Percentiles rank a stretch among this genome's conserved stretches.
Conservation (phyloP, 1,139 yeast species). For the Pichia terricola region DNA sequence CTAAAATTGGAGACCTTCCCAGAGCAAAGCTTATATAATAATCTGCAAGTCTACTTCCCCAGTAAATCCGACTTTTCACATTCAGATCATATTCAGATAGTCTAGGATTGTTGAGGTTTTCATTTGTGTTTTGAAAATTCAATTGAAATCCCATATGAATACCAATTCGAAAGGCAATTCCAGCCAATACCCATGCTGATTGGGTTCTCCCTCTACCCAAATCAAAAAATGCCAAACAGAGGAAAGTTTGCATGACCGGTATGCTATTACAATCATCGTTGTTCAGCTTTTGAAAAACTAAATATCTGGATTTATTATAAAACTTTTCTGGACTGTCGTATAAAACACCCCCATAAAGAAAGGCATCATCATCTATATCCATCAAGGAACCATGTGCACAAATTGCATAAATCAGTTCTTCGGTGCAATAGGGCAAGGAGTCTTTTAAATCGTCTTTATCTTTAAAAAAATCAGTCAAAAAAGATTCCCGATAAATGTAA, state of each 20-base stretch:
- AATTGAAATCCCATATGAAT: slow-evolving; percentile 6
- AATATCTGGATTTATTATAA: slow-evolving; percentile 5
- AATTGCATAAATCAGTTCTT: slow-evolving; percentile 9
- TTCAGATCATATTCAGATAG: slow-evolving; percentile 6
- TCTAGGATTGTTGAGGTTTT: background rate
- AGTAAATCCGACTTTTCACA: slow-evolving; percentile 8
- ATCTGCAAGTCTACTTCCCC: slow-evolving; percentile 9
- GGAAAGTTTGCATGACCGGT: slow-evolving; percentile 6
- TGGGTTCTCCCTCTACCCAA: slow-evolving; percentile 7
- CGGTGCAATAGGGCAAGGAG: slow-evolving; percentile 8
- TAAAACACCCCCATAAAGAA: slow-evolving; percentile 2
- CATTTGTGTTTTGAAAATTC: background rate
- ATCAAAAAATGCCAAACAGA: slow-evolving; percentile 7
- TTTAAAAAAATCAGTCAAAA: slow-evolving; percentile 9
- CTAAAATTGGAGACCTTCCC: slow-evolving; percentile 6
- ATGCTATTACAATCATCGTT: slow-evolving; percentile 2
- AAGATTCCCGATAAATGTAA: slow-evolving; percentile 9
- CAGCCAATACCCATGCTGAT: slow-evolving; percentile 10
- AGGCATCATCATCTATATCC: slow-evolving; percentile 3
- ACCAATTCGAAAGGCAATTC: slow-evolving; percentile 10
- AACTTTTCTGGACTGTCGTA: slow-evolving; percentile 6
- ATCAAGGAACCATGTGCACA: slow-evolving; percentile 6
- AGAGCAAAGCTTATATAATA: slow-evolving; percentile 5
- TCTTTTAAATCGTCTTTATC: slow-evolving; percentile 6
- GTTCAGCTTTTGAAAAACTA: slow-evolving; percentile 6